Percentiles rank a stretch among this genome's conserved stretches.
phyloP scores from a whole-genome alignment of 1,139 yeast genomes.

The Geotrichum klebahnii region DNA sequence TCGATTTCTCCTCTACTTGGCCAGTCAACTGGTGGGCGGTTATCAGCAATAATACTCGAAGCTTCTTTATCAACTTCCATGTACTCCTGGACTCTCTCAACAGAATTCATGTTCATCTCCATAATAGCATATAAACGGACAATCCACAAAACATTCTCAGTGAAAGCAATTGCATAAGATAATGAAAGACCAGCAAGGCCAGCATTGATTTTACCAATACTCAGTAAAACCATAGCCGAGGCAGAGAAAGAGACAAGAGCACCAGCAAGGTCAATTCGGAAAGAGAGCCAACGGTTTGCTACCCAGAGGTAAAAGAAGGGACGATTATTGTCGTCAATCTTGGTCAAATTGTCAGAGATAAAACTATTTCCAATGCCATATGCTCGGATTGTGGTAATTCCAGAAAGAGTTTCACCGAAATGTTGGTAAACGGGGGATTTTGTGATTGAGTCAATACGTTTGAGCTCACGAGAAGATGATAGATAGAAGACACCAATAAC shows the following conservation, averaged over 20 bases:
- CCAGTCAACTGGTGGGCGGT: slow-evolving; percentile 74
- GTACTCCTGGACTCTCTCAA: slow-evolving; percentile 83
- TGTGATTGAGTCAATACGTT: slow-evolving; percentile 81
- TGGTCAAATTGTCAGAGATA: slow-evolving; percentile 70
- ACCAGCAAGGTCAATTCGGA: slow-evolving; percentile 81
- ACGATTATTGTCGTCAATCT: slow-evolving; percentile 78
- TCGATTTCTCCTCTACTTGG: slow-evolving; percentile 77
- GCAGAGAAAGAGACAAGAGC: slow-evolving; percentile 77
- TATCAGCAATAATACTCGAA: slow-evolving; percentile 59
- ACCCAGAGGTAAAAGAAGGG: slow-evolving; percentile 97
- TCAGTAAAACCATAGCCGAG: slow-evolving; percentile 67
- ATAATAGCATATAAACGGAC: slow-evolving; percentile 83
- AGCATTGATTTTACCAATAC: slow-evolving; percentile 68
- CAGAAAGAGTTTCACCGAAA: slow-evolving; percentile 86
- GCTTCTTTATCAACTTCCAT: slow-evolving; percentile 83
- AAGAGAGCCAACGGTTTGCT: slow-evolving; percentile 88
- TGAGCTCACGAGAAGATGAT: slow-evolving; percentile 85
- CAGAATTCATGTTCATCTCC: slow-evolving; percentile 96
- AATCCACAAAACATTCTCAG: slow-evolving; percentile 86
- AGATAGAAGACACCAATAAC: slow-evolving; percentile 73
- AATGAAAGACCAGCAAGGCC: slow-evolving; percentile 95
- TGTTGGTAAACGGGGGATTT: slow-evolving; percentile 96
- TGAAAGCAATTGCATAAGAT: slow-evolving; percentile 85
- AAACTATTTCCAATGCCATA: slow-evolving; percentile 89
- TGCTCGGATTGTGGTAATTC: slow-evolving; percentile 93